Conservation (phyloP, 2,329 filamentous ascomycete genomes). For the Fusarium heterosporum region DNA sequence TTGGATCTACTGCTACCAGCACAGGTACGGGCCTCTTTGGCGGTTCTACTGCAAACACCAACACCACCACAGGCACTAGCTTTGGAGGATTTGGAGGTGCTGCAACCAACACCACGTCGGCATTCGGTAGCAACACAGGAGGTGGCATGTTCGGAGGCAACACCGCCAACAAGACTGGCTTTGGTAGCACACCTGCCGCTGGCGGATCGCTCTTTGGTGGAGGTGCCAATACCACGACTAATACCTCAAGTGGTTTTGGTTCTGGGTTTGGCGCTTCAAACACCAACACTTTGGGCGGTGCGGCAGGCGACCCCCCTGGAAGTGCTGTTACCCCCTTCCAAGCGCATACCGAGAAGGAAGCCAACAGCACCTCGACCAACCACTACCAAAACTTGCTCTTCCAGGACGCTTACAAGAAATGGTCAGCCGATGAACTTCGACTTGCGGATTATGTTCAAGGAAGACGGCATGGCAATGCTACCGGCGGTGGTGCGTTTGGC, state of each 20-base stretch:
- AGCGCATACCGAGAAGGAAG: constrained; percentile 79
- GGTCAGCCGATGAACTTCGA: constrained; percentile 86
- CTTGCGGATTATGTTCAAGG: constrained; percentile 91
- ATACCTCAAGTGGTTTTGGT: constrained; percentile 51
- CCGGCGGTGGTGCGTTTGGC: constrained; percentile 88
- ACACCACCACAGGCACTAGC: constrained; percentile 53
- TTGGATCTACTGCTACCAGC: constrained; percentile 60
- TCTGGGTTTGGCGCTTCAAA: constrained; percentile 58
- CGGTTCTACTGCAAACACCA: constrained; percentile 53
- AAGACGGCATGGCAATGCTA: constrained; percentile 83
- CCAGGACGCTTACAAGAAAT: constrained; percentile 85
- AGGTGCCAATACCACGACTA: constrained; percentile 45
- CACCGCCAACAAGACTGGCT: constrained; percentile 60
- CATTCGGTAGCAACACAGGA: constrained; percentile 56
- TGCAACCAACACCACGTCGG: constrained; percentile 50
- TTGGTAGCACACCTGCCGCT: constrained; percentile 58
- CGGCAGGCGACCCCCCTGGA: constrained; percentile 71
- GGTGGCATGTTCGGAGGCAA: constrained; percentile 67
- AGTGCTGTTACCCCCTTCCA: constrained; percentile 77
- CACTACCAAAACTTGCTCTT: constrained; percentile 85
- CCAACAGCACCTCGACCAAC: constrained; percentile 65
- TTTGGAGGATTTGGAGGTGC: constrained; percentile 57
- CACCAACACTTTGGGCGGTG: constrained; percentile 64
- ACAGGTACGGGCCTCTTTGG: constrained; percentile 62
- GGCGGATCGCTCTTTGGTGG: constrained; percentile 62